These are phyloP conservation scores for Hyphopichia wangnamkhiaoensis DNA, from an alignment of 1,139 yeast species.

Conservation along the genomic window DNA sequence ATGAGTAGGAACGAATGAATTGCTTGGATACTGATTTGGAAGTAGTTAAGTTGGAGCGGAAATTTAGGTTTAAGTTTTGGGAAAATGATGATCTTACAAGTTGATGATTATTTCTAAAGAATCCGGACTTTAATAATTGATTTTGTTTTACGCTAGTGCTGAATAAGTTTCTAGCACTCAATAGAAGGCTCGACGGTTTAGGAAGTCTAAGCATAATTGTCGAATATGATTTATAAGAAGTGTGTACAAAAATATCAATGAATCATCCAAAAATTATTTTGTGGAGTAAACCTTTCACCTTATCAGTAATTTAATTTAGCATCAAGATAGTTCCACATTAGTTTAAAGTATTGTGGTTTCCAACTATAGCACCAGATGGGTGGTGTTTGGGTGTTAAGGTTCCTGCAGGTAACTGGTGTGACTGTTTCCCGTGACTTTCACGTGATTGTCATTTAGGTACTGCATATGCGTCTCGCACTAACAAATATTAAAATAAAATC, in stretches of 20 bases:
- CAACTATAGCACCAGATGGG: no score
- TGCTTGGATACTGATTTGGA: not conserved
- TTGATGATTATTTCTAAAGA: slow-evolving; percentile 1
- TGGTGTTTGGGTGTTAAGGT: no score
- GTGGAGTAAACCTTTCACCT: no score
- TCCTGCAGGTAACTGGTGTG: not conserved
- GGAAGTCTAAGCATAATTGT: not conserved
- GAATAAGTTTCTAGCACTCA: not conserved
- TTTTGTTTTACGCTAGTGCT: not conserved
- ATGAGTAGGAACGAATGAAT: not conserved
- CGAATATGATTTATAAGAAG: not conserved
- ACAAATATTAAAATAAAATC: no score
- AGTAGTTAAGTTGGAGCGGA: not conserved
- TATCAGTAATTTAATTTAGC: no score
- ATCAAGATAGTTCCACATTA: no score
- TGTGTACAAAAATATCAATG: no score
- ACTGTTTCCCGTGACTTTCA: slow-evolving; percentile 7
- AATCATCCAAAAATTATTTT: no score
- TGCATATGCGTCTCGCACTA: not conserved
- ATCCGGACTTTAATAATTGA: not conserved
- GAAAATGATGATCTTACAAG: not conserved
- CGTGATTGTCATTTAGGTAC: slow-evolving; percentile 1
- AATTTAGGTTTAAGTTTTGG: not conserved
- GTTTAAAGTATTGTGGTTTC: no score
- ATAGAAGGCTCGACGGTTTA: not conserved